Evolutionary conservation across 2,329 filamentous ascomycete species (phyloP).

Genomic region (Penicillium hesseltinei): DNA sequence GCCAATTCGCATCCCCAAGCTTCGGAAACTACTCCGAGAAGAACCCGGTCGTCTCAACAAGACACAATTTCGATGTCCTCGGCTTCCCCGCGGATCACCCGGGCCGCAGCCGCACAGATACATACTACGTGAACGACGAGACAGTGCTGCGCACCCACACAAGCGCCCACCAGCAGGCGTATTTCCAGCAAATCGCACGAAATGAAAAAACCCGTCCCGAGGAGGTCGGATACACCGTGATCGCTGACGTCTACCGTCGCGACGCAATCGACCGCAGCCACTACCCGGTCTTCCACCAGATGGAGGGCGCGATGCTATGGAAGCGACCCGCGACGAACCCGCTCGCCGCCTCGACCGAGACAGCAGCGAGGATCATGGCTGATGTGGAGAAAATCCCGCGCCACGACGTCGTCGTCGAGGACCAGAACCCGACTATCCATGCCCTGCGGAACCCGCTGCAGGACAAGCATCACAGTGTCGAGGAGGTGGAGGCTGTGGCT

Average conservation of each 20-base stretch:
- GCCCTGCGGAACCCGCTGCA: slow-evolving; percentile 81
- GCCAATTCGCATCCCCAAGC: slow-evolving; percentile 70
- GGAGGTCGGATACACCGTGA: slow-evolving; percentile 77
- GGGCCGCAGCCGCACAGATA: slow-evolving; percentile 82
- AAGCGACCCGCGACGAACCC: slow-evolving; percentile 54
- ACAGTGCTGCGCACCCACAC: slow-evolving; percentile 92
- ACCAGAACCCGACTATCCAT: slow-evolving; percentile 76
- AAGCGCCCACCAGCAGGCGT: slow-evolving; percentile 86
- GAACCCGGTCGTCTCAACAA: slow-evolving; percentile 77
- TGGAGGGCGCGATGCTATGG: slow-evolving; percentile 94
- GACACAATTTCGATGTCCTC: slow-evolving; percentile 94
- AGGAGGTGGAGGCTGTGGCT: slow-evolving; percentile 78
- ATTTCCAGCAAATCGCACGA: slow-evolving; percentile 64
- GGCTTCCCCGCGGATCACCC: slow-evolving; percentile 87
- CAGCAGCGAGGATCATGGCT: slow-evolving; percentile 62
- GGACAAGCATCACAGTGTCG: slow-evolving; percentile 63
- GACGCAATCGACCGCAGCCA: slow-evolving; percentile 94
- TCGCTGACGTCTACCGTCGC: slow-evolving; percentile 90
- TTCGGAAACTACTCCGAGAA: slow-evolving; percentile 77
- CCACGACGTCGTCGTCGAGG: slow-evolving; percentile 75
- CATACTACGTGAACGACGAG: slow-evolving; percentile 85
- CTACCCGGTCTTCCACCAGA: slow-evolving; percentile 97
- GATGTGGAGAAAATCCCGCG: slow-evolving; percentile 70
- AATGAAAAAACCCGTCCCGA: slow-evolving; percentile 36
- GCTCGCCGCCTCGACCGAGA: slow-evolving; percentile 39